Evolutionary conservation across 129 eudicot genomes (phyloP).

Genomic region (Flaveria sonorensis): DNA sequence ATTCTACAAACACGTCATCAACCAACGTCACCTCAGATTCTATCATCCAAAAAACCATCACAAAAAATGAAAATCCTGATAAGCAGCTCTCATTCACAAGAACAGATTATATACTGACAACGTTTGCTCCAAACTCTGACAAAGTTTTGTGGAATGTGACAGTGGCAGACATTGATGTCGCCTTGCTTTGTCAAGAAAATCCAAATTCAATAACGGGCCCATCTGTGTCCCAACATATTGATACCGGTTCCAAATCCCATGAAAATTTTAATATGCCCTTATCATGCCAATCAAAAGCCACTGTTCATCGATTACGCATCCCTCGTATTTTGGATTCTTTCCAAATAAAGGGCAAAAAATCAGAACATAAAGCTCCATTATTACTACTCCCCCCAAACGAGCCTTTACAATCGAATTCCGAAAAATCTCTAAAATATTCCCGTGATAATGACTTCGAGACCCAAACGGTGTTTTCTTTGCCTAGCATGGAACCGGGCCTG

Average conservation of each 20-base stretch:
- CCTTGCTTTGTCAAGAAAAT: slow-evolving; percentile 68
- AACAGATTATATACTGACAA: slow-evolving; percentile 69
- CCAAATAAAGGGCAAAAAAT: slow-evolving; percentile 33
- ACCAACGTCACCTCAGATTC: slow-evolving; percentile 22
- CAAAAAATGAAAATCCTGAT: slow-evolving; percentile 37
- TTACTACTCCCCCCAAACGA: slow-evolving; percentile 37
- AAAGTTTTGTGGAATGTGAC: slow-evolving; percentile 80
- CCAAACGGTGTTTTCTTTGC: slow-evolving; percentile 29
- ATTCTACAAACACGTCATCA: slow-evolving; percentile 30
- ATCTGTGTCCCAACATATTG: slow-evolving; percentile 25
- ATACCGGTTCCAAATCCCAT: slow-evolving; percentile 47
- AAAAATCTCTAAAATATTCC: slow-evolving; percentile 33
- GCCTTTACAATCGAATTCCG: slow-evolving; percentile 39
- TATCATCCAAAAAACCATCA: slow-evolving; percentile 20
- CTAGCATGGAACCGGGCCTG: slow-evolving; percentile 15
- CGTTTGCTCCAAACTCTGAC: slow-evolving; percentile 57
- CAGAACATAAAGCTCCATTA: slow-evolving; percentile 43
- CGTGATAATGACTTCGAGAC: slow-evolving; percentile 31
- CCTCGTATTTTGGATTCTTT: slow-evolving; percentile 41
- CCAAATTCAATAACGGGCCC: slow-evolving; percentile 46
- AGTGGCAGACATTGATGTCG: slow-evolving; percentile 68
- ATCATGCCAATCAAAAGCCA: slow-evolving; percentile 66
- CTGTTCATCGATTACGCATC: slow-evolving; percentile 57
- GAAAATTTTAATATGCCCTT: slow-evolving; percentile 61
- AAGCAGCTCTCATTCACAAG: slow-evolving; percentile 73